Evolutionary conservation across 2,329 filamentous ascomycete species (phyloP), one percentile per base, ranked within the genome.

Genomic region (Pyricularia pennisetigena): DNA sequence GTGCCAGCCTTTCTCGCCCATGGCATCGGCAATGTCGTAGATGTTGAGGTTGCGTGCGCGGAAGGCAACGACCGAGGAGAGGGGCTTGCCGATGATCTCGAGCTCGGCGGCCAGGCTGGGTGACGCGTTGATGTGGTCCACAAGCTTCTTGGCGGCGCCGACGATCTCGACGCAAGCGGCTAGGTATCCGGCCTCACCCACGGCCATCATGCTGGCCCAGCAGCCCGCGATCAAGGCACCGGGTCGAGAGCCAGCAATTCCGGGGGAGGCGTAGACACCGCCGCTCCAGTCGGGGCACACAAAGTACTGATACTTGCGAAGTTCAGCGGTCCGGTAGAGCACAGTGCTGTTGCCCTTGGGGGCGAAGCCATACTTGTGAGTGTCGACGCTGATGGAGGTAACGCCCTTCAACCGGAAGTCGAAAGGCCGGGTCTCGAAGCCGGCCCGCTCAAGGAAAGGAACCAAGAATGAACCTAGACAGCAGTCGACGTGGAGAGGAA

Each of bases 291-390:
- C 92, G 7, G 95, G 90, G 35, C 90, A 92, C 76, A 99, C 90
- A 79, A 97, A 99, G 84, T 99, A 99, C 79, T 99, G 95, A 79
- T 97, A 94, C 69, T 88, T 88, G 73, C 95, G 88, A 72, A 96
- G 86, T 64, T 86, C 81, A 41, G 89, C 85, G 64, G 88, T 91
- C 73, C 95, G 92, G 84, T 99, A 99, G 61, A 99, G 85, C 16
- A 97, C 85, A 1, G 93, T 95, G 67, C 91, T 95, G 84, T 97
- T 99, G 72, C 95, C 95, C 82, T 99, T 99, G 67, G 95, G 95
- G 0, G 95, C 95, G 76, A 99, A 99, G 54, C 95, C 95, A 77
- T 99, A 99, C 79, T 99, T 99, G 85, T 99, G 95, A 2, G 95
- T 99, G 78, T 99, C 95, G 78, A 94, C 96, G 72, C 89, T 93